A percentile compares a stretch with the other conserved stretches of the same genome.
phyloP scores from a whole-genome alignment of 441 rosid genomes.

The Brassica hybrid region DNA sequence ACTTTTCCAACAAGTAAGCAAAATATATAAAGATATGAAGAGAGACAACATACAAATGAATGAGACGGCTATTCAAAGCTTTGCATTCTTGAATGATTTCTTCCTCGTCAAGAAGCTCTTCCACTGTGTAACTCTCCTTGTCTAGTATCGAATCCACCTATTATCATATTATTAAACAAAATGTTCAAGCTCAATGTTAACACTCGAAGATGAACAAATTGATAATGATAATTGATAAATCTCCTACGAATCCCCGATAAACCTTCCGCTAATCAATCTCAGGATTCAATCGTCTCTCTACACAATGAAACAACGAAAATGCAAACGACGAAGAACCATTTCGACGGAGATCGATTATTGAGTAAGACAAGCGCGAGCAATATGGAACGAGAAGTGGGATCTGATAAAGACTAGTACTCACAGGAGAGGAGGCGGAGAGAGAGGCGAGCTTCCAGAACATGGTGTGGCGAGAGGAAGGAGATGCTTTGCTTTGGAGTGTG shows the following conservation, averaged over 20 bases:
- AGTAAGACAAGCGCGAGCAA: not conserved
- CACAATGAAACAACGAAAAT: too few relatives aligned
- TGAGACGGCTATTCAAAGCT: slow-evolving; percentile 85
- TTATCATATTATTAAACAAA: not conserved
- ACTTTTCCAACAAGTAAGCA: slow-evolving; percentile 2
- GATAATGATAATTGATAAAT: not conserved
- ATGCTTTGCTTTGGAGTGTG: too few relatives aligned
- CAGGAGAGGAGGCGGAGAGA: slow-evolving; percentile 85
- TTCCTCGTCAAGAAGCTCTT: slow-evolving; percentile 93
- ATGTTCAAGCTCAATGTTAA: too few relatives aligned
- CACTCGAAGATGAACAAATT: too few relatives aligned
- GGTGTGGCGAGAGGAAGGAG: not conserved
- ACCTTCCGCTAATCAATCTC: slow-evolving; percentile 11
- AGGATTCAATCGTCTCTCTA: not conserved
- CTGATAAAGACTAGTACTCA: slow-evolving; percentile 44
- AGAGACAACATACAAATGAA: slow-evolving; percentile 73
- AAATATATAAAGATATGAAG: slow-evolving; percentile 18
- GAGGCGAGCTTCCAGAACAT: slow-evolving; percentile 93
- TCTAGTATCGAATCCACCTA: slow-evolving; percentile 87
- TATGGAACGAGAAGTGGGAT: not conserved
- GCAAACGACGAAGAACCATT: slow-evolving; percentile 6
- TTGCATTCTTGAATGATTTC: slow-evolving; percentile 97
- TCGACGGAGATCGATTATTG: not conserved
- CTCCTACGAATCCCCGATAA: not conserved
- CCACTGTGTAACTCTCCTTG: slow-evolving; percentile 81